phyloP scores from a whole-genome alignment of 306 rosid genomes.

The Corylus avellana region DNA sequence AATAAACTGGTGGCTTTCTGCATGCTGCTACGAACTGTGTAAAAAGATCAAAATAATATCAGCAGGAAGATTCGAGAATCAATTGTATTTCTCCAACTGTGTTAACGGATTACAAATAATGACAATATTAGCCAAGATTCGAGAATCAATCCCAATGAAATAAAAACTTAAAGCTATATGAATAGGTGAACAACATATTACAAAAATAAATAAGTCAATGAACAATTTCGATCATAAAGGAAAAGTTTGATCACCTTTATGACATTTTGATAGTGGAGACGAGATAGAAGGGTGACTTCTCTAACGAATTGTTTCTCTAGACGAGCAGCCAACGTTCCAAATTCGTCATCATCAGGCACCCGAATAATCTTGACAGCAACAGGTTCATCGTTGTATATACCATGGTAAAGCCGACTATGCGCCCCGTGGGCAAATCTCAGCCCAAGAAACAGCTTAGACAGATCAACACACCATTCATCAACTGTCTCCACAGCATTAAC shows the following conservation, averaged over 20 bases:
- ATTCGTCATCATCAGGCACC: conserved; percentile 78
- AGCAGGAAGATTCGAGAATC: background rate
- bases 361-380: conserved; percentile 87
- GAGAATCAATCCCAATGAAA: conserved; percentile 14
- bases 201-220: background rate
- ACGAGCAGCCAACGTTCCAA: conserved; percentile 54
- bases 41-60: conserved; percentile 34
- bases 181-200: conserved; percentile 21
- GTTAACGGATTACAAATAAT: background rate
- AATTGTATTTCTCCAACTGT: too few species aligned
- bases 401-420: conserved; percentile 91
- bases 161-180: background rate
- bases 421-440: conserved; percentile 96
- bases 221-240: conserved; percentile 15
- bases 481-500: conserved; percentile 71
- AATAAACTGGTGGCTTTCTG: conserved; percentile 78
- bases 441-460: conserved; percentile 79
- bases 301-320: conserved; percentile 76
- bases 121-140: conserved; percentile 13
- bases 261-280: conserved; percentile 74
- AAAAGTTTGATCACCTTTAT: conserved; percentile 58
- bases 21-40: conserved; percentile 84
- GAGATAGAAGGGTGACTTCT: conserved; percentile 82
- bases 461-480: conserved; percentile 75
- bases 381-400: conserved; percentile 66